These are phyloP conservation scores for Angophora floribunda DNA, from an alignment of 345 rosid genomes.

Conservation along the genomic window DNA sequence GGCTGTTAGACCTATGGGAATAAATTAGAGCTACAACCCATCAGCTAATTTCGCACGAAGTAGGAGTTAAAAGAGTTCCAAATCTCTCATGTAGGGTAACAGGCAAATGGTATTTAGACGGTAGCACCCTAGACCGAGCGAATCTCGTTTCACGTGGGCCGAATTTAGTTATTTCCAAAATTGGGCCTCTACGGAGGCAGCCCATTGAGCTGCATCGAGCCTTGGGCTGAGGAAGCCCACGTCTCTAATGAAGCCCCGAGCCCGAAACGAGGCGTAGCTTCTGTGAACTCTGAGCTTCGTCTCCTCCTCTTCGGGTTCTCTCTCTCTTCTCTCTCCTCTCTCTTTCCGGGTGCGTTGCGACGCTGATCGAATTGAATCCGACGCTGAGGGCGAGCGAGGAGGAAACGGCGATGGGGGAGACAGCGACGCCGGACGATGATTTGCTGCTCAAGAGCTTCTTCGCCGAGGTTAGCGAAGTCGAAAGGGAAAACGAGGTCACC, in stretches of 20 bases:
- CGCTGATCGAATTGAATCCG: background rate
- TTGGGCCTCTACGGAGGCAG: background rate
- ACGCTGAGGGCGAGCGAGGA: background rate
- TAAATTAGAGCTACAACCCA: background rate
- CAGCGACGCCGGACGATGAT: conserved; percentile 43
- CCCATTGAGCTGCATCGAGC: background rate
- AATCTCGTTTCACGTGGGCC: background rate
- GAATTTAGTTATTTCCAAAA: background rate
- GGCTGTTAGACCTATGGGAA: background rate
- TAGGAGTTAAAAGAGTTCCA: background rate
- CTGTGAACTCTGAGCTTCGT: background rate
- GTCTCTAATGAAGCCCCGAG: background rate
- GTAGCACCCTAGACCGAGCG: background rate
- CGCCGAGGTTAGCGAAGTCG: conserved; percentile 96
- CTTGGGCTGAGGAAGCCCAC: background rate
- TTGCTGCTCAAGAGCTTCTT: conserved; percentile 85
- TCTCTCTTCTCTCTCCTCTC: background rate
- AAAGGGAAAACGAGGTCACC: conserved; percentile 91
- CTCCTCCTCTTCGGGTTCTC: background rate
- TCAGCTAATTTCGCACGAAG: background rate
- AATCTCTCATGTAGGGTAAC: background rate
- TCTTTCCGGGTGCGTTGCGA: background rate
- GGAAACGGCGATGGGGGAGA: conserved; percentile 35
- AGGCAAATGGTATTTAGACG: background rate
- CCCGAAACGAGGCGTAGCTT: background rate